Conservation (phyloP, 257 asterid genomes). For the Penstemon davidsonii region DNA sequence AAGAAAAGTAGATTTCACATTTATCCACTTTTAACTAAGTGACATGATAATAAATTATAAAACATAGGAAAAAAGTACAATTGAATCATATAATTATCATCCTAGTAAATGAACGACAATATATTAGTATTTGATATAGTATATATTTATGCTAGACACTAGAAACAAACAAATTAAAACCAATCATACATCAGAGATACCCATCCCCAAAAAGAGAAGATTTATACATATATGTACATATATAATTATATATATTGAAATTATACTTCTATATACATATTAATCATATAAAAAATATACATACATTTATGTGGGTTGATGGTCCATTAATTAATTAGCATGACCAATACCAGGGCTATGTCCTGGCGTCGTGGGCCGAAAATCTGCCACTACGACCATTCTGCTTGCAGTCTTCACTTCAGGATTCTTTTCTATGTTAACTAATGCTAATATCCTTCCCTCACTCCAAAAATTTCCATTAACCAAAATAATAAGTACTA, state of each 20-base stretch:
- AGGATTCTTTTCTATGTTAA: neutral
- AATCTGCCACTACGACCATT: slow-evolving; percentile 16
- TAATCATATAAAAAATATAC: neutral
- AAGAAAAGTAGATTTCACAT: too few relatives aligned
- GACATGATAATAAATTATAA: too few relatives aligned
- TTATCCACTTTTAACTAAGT: too few relatives aligned
- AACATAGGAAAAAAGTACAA: too few relatives aligned
- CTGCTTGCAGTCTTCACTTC: neutral
- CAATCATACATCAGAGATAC: too few relatives aligned
- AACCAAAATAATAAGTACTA: slow-evolving; percentile 24
- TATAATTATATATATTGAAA: neutral
- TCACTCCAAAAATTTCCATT: slow-evolving; percentile 17
- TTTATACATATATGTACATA: neutral
- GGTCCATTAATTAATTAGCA: slow-evolving; percentile 31
- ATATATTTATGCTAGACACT: too few relatives aligned
- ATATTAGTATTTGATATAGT: too few relatives aligned
- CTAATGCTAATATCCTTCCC: slow-evolving; percentile 24
- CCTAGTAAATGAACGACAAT: too few relatives aligned
- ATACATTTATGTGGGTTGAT: slow-evolving; percentile 21
- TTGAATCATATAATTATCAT: too few relatives aligned
- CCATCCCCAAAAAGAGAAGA: neutral
- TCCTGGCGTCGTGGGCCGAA: slow-evolving; percentile 38
- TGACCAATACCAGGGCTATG: slow-evolving; percentile 49
- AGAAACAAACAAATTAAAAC: too few relatives aligned
- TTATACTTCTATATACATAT: neutral